Evolutionary conservation across 768 basidiomycete genomes (phyloP).

Genomic region (Pleurotus ostreatus): DNA sequence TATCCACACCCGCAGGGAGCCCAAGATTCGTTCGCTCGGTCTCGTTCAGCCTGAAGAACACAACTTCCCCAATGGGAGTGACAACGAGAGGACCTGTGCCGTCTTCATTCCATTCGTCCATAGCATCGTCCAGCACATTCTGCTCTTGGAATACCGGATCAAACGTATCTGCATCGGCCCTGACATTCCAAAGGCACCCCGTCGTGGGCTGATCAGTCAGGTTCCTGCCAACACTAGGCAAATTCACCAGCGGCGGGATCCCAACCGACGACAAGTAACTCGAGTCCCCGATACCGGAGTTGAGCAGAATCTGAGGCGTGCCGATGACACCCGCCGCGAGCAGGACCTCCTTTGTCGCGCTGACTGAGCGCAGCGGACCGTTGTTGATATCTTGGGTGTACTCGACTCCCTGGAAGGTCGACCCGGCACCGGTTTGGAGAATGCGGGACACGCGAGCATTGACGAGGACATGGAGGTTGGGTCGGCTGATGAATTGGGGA

Average conservation of each 20-base stretch:
- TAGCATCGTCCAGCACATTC: conserved; percentile 9
- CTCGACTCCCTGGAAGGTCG: conserved; percentile 16
- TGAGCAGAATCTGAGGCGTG: conserved; percentile 19
- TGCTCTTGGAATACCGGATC: conserved; percentile 11
- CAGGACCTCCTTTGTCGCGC: conserved; percentile 20
- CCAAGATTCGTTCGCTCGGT: conserved; percentile 12
- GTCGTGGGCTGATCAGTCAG: conserved; percentile 16
- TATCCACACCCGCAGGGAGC: conserved; percentile 26
- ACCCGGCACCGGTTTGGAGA: neutral
- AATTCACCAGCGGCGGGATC: conserved; percentile 12
- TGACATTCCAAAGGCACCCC: conserved; percentile 2
- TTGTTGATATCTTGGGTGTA: conserved; percentile 9
- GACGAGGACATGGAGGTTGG: conserved; percentile 22
- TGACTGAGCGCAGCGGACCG: neutral
- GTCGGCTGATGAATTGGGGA: conserved; percentile 18
- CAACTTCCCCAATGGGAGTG: conserved; percentile 7
- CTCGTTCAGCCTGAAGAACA: neutral
- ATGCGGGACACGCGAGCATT: conserved; percentile 14
- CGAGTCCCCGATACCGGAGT: conserved; percentile 22
- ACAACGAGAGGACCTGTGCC: conserved; percentile 16
- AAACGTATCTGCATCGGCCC: conserved; percentile 11
- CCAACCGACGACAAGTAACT: conserved; percentile 6
- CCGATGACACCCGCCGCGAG: conserved; percentile 25
- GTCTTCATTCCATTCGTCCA: conserved; percentile 16
- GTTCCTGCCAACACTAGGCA: conserved; percentile 25